Evolutionary conservation across 2,329 filamentous ascomycete genomes (phyloP).

Genomic region (Rhexocercosporidium sp.): DNA sequence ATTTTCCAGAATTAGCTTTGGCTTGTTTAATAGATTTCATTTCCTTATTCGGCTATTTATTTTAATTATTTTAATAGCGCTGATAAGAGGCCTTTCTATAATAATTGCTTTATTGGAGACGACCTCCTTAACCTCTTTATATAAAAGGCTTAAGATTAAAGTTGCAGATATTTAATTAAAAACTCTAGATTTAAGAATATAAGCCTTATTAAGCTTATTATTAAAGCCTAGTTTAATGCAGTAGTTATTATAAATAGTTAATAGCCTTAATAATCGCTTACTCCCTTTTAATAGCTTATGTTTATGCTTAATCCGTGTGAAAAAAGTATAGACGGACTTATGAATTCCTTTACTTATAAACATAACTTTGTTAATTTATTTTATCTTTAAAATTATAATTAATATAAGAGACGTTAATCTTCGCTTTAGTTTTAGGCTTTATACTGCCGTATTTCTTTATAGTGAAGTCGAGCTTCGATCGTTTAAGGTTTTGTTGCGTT

Average conservation of each 20-base stretch:
- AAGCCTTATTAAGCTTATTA: conserved; percentile 2
- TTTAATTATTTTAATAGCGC: background rate
- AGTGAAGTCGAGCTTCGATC: conserved; percentile 8
- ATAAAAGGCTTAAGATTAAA: background rate
- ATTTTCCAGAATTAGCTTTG: conserved; percentile 2
- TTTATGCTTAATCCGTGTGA: background rate
- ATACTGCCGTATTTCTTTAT: conserved; percentile 3
- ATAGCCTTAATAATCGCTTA: conserved; percentile 7
- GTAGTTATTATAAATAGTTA: background rate
- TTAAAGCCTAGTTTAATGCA: conserved; percentile 1
- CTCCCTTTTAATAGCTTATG: background rate
- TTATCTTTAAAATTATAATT: background rate
- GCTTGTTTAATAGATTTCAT: background rate
- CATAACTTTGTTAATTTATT: background rate
- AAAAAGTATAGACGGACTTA: background rate
- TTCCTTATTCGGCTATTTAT: background rate
- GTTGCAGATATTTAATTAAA: background rate
- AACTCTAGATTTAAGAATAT: conserved; percentile 1
- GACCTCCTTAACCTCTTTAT: conserved; percentile 6
- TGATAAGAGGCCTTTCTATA: background rate
- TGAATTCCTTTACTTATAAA: background rate
- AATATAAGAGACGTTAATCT: background rate
- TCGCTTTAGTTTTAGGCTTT: conserved; percentile 7
- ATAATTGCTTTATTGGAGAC: conserved; percentile 1
- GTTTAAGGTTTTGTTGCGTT: conserved; percentile 1